Evolutionary conservation across 2,329 filamentous ascomycete species (phyloP).

Genomic region (Colletotrichum shisoi): DNA sequence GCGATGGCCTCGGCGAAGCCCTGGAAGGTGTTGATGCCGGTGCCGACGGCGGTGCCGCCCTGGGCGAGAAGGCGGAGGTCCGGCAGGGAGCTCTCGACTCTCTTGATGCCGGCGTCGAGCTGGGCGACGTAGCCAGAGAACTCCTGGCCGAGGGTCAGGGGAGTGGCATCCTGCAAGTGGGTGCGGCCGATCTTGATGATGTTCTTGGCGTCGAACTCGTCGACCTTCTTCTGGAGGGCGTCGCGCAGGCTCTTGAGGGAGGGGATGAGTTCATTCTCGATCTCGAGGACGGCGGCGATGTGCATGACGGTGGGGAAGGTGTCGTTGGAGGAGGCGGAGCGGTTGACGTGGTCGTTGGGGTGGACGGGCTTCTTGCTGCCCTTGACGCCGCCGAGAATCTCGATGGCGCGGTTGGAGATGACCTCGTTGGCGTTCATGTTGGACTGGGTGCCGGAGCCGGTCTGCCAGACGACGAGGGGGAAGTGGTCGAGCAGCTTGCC

Average conservation of each 20-base stretch:
- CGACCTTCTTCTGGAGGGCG: constrained; percentile 86
- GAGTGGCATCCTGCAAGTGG: constrained; percentile 96
- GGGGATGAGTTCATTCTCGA: constrained; percentile 85
- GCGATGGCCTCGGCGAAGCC: constrained; percentile 96
- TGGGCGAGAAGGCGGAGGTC: constrained; percentile 88
- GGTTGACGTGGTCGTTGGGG: constrained; percentile 99
- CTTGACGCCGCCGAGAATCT: constrained; percentile 93
- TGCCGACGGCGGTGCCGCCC: constrained; percentile 95
- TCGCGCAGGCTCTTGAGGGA: constrained; percentile 81
- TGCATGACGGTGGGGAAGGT: constrained; percentile 99
- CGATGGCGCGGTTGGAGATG: constrained; percentile 98
- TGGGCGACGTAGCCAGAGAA: constrained; percentile 98
- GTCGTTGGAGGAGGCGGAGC: constrained; percentile 97
- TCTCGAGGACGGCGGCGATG: constrained; percentile 93
- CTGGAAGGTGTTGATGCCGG: constrained; percentile 95
- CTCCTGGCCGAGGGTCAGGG: constrained; percentile 93
- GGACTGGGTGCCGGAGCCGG: constrained; percentile 96
- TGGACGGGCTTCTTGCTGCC: constrained; percentile 98
- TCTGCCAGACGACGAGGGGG: constrained; percentile 99
- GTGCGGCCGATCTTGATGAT: constrained; percentile 99
- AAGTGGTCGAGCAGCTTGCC: constrained; percentile 97
- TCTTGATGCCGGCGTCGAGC: constrained; percentile 87
- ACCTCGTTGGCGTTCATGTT: constrained; percentile 99
- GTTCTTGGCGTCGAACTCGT: constrained; percentile 81
- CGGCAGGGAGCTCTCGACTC: constrained; percentile 82